Conservation (phyloP, 345 rosid species). For the Corchorus olitorius region DNA sequence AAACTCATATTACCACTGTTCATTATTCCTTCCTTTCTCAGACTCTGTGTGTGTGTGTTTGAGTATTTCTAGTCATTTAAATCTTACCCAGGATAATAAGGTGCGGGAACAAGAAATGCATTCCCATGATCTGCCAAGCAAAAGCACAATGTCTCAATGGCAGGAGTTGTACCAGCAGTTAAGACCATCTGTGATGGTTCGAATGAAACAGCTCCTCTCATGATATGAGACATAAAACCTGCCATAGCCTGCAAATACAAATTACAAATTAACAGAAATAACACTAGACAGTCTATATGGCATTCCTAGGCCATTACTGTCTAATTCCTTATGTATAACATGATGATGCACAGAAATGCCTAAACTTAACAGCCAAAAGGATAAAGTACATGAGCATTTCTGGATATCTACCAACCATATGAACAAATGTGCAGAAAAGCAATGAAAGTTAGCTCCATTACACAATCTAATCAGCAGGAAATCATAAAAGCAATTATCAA, state of each 20-base stretch:
- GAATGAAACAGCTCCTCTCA: slow-evolving; percentile 56
- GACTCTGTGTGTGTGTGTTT: background rate
- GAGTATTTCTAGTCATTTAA: background rate
- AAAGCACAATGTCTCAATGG: slow-evolving; percentile 79
- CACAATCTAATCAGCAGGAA: background rate
- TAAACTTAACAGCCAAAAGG: background rate
- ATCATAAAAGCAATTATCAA: background rate
- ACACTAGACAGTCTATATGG: slow-evolving; percentile 8
- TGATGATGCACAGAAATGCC: background rate
- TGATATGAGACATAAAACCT: slow-evolving; percentile 65
- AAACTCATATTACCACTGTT: background rate
- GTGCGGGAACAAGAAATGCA: slow-evolving; percentile 81
- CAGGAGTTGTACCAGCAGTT: slow-evolving; percentile 89
- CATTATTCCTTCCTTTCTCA: background rate
- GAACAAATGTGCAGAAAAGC: background rate
- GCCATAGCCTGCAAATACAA: slow-evolving; percentile 71
- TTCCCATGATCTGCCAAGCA: slow-evolving; percentile 94
- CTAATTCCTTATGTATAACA: background rate
- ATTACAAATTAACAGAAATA: background rate
- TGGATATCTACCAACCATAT: background rate
- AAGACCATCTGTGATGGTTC: slow-evolving; percentile 71
- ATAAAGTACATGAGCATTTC: slow-evolving; percentile 1
- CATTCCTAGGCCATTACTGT: background rate
- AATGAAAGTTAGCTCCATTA: background rate
- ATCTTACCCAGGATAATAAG: slow-evolving; percentile 87